phyloP scores from a whole-genome alignment of 768 basidiomycete genomes.

The Amanita subjunquillea region DNA sequence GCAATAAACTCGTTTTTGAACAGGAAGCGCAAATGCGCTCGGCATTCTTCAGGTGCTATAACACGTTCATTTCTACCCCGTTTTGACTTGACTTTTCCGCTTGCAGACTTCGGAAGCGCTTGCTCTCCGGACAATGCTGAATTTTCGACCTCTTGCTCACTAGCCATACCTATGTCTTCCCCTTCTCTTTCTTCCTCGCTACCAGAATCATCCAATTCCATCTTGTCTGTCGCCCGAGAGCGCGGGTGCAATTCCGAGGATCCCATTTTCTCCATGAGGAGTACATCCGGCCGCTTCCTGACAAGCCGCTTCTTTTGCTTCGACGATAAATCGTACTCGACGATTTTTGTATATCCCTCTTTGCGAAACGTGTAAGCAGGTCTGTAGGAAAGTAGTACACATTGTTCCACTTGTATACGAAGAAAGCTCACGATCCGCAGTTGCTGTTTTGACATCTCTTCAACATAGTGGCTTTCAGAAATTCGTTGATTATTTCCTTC shows the following conservation, averaged over 20 bases:
- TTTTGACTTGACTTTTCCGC: slow-evolving; percentile 63
- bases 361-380: slow-evolving; percentile 83
- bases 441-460: slow-evolving; percentile 69
- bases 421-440: slow-evolving; percentile 68
- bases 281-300: slow-evolving; percentile 67
- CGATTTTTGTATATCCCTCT: slow-evolving; percentile 88
- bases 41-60: slow-evolving; percentile 84
- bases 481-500: slow-evolving; percentile 74
- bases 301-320: slow-evolving; percentile 64
- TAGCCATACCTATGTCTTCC: slow-evolving; percentile 25
- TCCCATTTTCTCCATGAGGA: slow-evolving; percentile 39
- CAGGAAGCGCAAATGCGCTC: slow-evolving; percentile 83
- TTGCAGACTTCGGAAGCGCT: slow-evolving; percentile 58
- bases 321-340: slow-evolving; percentile 79
- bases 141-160: slow-evolving; percentile 37
- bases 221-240: slow-evolving; percentile 22
- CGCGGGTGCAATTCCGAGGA: slow-evolving; percentile 11
- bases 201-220: slow-evolving; percentile 41
- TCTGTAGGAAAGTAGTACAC: slow-evolving; percentile 25
- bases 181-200: slow-evolving; percentile 38
- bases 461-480: slow-evolving; percentile 55
- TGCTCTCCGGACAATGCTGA: slow-evolving; percentile 13
- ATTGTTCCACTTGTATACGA: slow-evolving; percentile 1
- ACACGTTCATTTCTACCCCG: slow-evolving; percentile 87
- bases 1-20: slow-evolving; percentile 78